Evolutionary conservation across 169 alveolate species (phyloP), one percentile per base, ranked within the genome.

Genomic region (Plasmodium inui): DNA sequence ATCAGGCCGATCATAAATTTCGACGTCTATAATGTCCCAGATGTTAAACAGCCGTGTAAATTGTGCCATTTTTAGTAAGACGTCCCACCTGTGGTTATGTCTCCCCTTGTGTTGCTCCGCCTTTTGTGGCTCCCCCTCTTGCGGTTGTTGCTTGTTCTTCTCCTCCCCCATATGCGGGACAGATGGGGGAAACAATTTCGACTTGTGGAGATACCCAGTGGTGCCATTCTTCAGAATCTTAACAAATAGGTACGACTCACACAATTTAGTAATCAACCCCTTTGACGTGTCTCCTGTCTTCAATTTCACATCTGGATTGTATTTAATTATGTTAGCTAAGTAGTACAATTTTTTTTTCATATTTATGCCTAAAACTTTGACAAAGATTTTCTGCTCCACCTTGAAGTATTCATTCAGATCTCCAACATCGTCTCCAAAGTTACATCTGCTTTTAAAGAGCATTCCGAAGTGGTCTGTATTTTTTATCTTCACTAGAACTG

Each of bases 21-120:
- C 55, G 28, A 89, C 72, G 72, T 89, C 94, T 78, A 89, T 89
- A 22, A 89, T 89, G 30, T 89, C 94, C 94, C 94, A 89, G 26
- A 89, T 89, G 22, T 89, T 89, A 50, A 89, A 89, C 10, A 89
- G 39, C 1, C 79, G 46, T 46, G 80, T 19, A 79, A 89, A 79
- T 22, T 81, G 53, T 8, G 44, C 41, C 26, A 7, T 41, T 46
- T 10, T 32, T n/a, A 3, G n/a, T 9, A 34, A 39, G 28, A 1
- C 2, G 9, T 8, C 73, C 55, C 50, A 46, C 41, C 17, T 71
- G 44, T 70, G 14, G 37, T 83, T 67, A 46, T 44, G 26, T 32
- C 57, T 12, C 6, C 37, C 57, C n/a, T 8, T 14, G 22, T 28
- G 71, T 6, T 2, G 71, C 9, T 37, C 44, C 44, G 9, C 44